Conservation (phyloP, 169 alveolate genomes). For the Plasmodium reichenowi region DNA sequence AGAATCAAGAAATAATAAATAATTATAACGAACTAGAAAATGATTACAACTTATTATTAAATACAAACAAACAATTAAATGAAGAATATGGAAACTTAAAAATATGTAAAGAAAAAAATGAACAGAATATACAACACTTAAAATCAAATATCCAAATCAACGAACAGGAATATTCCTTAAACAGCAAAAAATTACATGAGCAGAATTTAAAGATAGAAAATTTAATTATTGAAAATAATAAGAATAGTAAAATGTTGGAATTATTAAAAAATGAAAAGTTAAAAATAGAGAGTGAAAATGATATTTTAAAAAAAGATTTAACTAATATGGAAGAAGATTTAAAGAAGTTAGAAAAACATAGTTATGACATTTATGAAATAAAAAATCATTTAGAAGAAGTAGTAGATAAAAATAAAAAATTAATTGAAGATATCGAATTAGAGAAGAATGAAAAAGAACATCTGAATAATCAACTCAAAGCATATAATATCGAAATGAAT, state of each 20-base stretch:
- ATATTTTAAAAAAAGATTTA: constrained; percentile 53
- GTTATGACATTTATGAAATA: constrained; percentile 75
- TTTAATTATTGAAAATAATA: constrained; percentile 31
- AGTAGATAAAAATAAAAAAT: constrained; percentile 43
- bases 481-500: constrained; percentile 26
- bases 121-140: constrained; percentile 27
- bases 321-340: constrained; percentile 35
- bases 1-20: not conserved
- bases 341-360: constrained; percentile 56
- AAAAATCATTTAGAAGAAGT: constrained; percentile 36
- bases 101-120: constrained; percentile 60
- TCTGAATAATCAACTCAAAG: constrained; percentile 30
- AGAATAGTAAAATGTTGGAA: constrained; percentile 43
- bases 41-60: constrained; percentile 9
- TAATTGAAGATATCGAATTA: constrained; percentile 42
- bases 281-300: constrained; percentile 68
- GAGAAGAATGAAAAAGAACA: constrained; percentile 71
- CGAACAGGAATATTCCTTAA: constrained; percentile 13
- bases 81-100: constrained; percentile 11
- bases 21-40: constrained; percentile 12
- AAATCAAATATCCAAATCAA: constrained; percentile 34
- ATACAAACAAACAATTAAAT: constrained; percentile 25
- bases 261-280: constrained; percentile 36
- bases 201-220: constrained; percentile 31
- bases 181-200: constrained; percentile 40